Percentiles rank a stretch among this genome's conserved stretches.
These are phyloP conservation scores for Erysimum pusillum DNA, from an alignment of 441 rosid genomes.

Conservation along the genomic window DNA sequence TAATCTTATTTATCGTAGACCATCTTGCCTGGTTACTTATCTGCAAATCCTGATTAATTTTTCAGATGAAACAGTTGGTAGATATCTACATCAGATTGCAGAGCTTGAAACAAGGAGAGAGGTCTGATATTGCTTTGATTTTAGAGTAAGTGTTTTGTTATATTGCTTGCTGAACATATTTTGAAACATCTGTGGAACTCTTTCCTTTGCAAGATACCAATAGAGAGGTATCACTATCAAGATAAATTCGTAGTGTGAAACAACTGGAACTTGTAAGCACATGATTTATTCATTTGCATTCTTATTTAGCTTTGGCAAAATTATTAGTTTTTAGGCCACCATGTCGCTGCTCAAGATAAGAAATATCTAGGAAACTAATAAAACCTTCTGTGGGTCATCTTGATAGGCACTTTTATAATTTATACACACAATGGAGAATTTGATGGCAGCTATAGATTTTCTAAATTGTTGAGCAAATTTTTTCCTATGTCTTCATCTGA, in stretches of 20 bases:
- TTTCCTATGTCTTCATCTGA: conserved; percentile 3
- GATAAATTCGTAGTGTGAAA: conserved; percentile 90
- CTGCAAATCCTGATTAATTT: conserved; percentile 26
- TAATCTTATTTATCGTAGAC: conserved; percentile 25
- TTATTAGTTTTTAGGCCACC: conserved; percentile 28
- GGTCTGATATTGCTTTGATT: conserved; percentile 58
- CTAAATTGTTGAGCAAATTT: conserved; percentile 6
- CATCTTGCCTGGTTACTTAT: conserved; percentile 15
- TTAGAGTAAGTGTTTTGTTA: conserved; percentile 32
- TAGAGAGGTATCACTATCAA: conserved; percentile 74
- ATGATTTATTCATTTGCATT: conserved; percentile 25
- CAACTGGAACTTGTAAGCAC: conserved; percentile 87
- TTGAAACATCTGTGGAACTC: conserved; percentile 35
- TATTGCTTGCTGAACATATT: conserved; percentile 34
- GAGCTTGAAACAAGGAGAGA: conserved; percentile 97
- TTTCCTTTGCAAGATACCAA: conserved; percentile 73
- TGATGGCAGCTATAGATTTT: not conserved
- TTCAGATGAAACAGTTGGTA: conserved; percentile 95
- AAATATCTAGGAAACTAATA: conserved; percentile 5
- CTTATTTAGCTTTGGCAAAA: conserved; percentile 29
- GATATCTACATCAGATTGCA: conserved; percentile 96
- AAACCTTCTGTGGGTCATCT: conserved; percentile 12
- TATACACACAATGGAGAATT: conserved; percentile 1
- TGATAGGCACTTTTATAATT: conserved; percentile 6
- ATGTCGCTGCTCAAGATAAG: conserved; percentile 7